Percentiles rank a stretch among this genome's conserved stretches.
Evolutionary conservation across 2,329 filamentous ascomycete genomes (phyloP).

Genomic region (Phaeosphaeria sp.): DNA sequence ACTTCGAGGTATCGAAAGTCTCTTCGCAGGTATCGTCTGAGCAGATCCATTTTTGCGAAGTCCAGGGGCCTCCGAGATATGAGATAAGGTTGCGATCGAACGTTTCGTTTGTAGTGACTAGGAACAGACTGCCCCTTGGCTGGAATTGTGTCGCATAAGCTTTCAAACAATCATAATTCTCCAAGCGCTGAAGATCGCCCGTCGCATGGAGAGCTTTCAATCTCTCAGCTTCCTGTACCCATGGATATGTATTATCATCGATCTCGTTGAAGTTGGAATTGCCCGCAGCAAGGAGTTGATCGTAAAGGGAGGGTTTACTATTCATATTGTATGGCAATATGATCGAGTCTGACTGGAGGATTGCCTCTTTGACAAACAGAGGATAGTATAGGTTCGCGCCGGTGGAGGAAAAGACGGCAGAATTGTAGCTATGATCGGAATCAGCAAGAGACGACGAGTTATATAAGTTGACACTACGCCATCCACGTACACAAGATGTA

Average conservation of each 20-base stretch:
- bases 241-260: too few relatives aligned
- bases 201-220: not conserved
- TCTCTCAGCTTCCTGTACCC: not conserved
- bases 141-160: conserved; percentile 2
- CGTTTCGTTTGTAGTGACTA: too few relatives aligned
- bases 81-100: too few relatives aligned
- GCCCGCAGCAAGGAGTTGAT: too few relatives aligned
- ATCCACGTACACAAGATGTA: conserved; percentile 20
- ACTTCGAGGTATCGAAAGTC: too few relatives aligned
- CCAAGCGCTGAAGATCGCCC: not conserved
- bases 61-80: too few relatives aligned
- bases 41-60: too few relatives aligned
- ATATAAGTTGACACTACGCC: not conserved
- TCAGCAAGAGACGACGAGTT: too few relatives aligned
- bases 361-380: not conserved
- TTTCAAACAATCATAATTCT: conserved; percentile 1
- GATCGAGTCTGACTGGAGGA: not conserved
- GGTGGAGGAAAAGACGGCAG: not conserved
- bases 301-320: too few relatives aligned
- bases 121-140: not conserved
- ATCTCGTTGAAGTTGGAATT: too few relatives aligned
- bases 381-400: not conserved
- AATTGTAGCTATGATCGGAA: not conserved
- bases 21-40: too few relatives aligned
- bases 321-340: too few relatives aligned